Conservation (phyloP, 2,329 filamentous ascomycete genomes). For the Harringtonia lauricola region DNA sequence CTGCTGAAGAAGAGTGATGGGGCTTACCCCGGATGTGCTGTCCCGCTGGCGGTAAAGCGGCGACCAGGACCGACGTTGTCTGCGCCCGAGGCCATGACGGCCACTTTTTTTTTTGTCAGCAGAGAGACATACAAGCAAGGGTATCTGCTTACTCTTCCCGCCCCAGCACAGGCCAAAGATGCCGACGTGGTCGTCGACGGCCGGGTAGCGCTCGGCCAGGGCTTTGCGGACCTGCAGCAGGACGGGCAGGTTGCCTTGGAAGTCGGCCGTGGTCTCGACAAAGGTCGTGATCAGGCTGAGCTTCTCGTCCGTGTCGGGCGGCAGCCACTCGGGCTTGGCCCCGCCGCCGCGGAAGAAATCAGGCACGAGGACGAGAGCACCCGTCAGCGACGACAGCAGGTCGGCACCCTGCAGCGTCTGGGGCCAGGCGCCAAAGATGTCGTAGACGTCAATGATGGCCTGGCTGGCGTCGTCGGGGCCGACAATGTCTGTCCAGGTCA, state of each 20-base stretch:
- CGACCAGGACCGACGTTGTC: constrained; percentile 23
- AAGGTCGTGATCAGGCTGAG: constrained; percentile 9
- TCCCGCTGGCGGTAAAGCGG: constrained; percentile 23
- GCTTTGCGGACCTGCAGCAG: constrained; percentile 21
- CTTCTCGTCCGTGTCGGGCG: constrained; percentile 33
- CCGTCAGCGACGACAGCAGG: constrained; percentile 24
- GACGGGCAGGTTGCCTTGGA: constrained; percentile 17
- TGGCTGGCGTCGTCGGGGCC: constrained; percentile 21
- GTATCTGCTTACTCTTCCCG: constrained; percentile 23
- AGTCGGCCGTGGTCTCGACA: constrained; percentile 16
- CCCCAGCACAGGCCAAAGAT: constrained; percentile 40
- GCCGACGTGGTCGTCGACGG: constrained; percentile 27
- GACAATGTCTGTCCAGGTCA: constrained; percentile 20
- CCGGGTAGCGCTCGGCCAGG: constrained; percentile 21
- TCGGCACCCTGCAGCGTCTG: constrained; percentile 39
- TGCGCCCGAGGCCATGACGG: constrained; percentile 23
- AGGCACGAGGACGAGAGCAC: constrained; percentile 28
- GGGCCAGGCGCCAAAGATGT: constrained; percentile 32
- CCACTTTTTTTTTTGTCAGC: constrained; percentile 12
- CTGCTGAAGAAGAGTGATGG: not conserved
- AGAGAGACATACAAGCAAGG: not conserved
- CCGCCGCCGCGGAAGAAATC: constrained; percentile 27
- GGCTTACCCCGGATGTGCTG: constrained; percentile 20
- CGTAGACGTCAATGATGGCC: constrained; percentile 34
- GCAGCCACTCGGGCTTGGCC: constrained; percentile 22